A percentile compares a stretch with the other conserved stretches of the same genome.
phyloP scores from a whole-genome alignment of 1,284 basidiomycete species.

The Austroboletus novae-zelandiae region DNA sequence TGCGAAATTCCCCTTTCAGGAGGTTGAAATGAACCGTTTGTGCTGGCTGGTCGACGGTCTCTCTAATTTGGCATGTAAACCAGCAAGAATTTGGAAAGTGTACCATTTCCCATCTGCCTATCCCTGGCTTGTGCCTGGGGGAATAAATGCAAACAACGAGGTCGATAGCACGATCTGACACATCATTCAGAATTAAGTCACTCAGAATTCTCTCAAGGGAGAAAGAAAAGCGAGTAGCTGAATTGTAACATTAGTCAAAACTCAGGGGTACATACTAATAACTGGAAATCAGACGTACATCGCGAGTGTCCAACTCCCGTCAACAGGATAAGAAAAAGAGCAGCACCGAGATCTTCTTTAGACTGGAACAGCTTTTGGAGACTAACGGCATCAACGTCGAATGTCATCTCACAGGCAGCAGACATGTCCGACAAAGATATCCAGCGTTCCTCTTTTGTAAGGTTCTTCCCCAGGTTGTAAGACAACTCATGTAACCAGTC shows the following conservation, averaged over 20 bases:
- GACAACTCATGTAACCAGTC: neutral
- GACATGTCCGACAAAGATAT: neutral
- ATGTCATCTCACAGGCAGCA: neutral
- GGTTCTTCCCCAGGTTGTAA: neutral
- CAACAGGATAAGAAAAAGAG: neutral
- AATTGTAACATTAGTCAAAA: neutral
- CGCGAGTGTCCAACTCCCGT: no score
- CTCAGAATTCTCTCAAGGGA: conserved; percentile 20
- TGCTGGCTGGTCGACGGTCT: neutral
- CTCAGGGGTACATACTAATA: no score
- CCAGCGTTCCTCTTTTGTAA: neutral
- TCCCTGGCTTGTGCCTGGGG: conserved; percentile 10
- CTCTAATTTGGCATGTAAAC: neutral
- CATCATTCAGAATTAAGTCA: conserved; percentile 1
- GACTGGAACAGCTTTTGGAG: neutral
- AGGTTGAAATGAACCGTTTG: neutral
- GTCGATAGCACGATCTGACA: conserved; percentile 26
- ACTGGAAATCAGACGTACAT: no score
- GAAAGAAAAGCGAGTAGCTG: conserved; percentile 25
- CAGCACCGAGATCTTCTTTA: neutral
- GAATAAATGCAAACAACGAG: conserved; percentile 34
- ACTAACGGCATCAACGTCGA: neutral
- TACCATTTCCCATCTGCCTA: neutral
- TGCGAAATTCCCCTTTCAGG: neutral
- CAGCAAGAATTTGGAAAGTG: neutral